phyloP scores from a whole-genome alignment of 2,329 filamentous ascomycete genomes.

The Colletotrichum simmondsii region DNA sequence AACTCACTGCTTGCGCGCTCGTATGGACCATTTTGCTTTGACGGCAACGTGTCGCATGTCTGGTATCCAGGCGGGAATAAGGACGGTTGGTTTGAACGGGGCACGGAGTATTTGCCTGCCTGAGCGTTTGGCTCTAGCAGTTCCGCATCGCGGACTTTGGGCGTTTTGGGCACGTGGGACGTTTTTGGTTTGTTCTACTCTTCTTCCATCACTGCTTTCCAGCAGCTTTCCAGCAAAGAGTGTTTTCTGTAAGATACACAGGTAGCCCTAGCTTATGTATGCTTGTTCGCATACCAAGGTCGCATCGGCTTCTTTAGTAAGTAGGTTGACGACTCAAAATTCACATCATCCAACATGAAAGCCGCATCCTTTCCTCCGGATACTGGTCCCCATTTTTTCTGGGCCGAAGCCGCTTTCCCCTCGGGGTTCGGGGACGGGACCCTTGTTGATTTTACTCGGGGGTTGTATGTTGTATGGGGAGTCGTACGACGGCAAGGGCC shows the following conservation, averaged over 20 bases:
- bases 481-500: conserved; percentile 27
- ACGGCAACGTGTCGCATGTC: background rate
- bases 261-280: background rate
- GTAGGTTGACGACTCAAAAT: background rate
- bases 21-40: background rate
- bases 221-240: too few relatives aligned
- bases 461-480: conserved; percentile 13
- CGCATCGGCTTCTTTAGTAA: background rate
- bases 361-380: conserved; percentile 17
- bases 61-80: background rate
- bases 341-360: background rate
- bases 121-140: background rate
- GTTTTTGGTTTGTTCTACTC: background rate
- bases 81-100: background rate
- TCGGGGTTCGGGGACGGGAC: conserved; percentile 27
- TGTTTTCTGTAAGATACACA: background rate
- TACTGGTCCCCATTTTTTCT: conserved; percentile 14
- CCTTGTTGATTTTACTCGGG: background rate
- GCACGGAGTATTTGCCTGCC: background rate
- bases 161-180: conserved; percentile 13
- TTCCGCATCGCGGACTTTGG: conserved; percentile 21
- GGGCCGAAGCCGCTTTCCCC: conserved; percentile 12
- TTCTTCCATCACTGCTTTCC: background rate
- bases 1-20: background rate
- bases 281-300: background rate